A percentile compares a stretch with the other conserved stretches of the same genome.
Conservation (phyloP, 805 yeast species). For the Yarrowia sp. region DNA sequence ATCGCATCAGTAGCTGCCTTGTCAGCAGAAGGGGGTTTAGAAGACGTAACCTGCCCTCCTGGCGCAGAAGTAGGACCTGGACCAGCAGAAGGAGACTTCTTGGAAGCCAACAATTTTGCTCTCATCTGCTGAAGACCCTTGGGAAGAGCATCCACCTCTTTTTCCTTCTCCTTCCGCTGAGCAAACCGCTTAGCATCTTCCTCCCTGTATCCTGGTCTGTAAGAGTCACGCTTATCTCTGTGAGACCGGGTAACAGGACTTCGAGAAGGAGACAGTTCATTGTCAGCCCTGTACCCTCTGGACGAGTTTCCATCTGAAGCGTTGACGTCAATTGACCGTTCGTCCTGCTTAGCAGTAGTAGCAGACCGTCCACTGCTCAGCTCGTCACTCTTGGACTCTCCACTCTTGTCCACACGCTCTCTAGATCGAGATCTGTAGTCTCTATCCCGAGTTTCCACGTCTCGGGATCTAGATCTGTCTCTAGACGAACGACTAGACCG, state of each 20-base stretch:
- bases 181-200: not conserved
- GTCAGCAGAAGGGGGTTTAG: not conserved
- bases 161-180: conserved; percentile 7
- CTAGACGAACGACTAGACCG: not conserved
- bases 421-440: conserved; percentile 12
- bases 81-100: not conserved
- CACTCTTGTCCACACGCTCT: not conserved
- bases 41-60: no score
- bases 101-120: conserved; percentile 3
- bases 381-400: not conserved
- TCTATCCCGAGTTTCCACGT: not conserved
- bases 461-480: conserved; percentile 15
- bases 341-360: not conserved
- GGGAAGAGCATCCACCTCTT: conserved; percentile 7
- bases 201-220: not conserved
- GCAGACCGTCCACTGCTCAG: not conserved
- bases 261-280: not conserved
- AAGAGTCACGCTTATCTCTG: not conserved
- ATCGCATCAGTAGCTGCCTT: conserved; percentile 7
- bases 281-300: conserved; percentile 1
- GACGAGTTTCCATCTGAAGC: not conserved
- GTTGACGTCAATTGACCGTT: not conserved
- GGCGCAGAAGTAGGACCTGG: not conserved
- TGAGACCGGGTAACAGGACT: not conserved
- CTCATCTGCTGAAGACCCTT: conserved; percentile 18